Evolutionary conservation across 2,329 filamentous ascomycete genomes (phyloP).

Genomic region (Tolypocladium tundrense): DNA sequence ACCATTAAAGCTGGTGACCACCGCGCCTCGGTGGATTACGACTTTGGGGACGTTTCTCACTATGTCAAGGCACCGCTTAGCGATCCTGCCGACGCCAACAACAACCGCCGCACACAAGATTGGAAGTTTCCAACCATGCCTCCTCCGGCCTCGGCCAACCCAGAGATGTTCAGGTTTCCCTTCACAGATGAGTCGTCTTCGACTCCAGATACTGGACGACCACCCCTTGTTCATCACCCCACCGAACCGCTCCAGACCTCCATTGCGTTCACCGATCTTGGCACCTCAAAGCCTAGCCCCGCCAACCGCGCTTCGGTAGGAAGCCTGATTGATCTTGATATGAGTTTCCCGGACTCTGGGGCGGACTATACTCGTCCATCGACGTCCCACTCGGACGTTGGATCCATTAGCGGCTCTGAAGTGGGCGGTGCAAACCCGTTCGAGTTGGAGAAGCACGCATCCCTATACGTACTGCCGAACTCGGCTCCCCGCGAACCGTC

Average conservation of each 20-base stretch:
- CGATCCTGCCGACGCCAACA: constrained; percentile 45
- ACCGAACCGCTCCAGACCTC: constrained; percentile 38
- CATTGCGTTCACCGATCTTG: constrained; percentile 30
- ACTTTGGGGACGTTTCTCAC: constrained; percentile 28
- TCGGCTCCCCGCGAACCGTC: constrained; percentile 39
- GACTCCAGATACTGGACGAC: constrained; percentile 24
- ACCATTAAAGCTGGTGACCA: constrained; percentile 44
- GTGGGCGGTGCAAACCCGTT: constrained; percentile 47
- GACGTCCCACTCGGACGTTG: constrained; percentile 49
- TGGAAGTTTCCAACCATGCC: constrained; percentile 50
- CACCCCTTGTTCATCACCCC: constrained; percentile 36
- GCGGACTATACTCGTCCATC: constrained; percentile 44
- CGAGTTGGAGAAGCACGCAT: constrained; percentile 52
- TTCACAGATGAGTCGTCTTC: constrained; percentile 24
- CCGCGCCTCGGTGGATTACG: constrained; percentile 38
- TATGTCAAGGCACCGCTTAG: constrained; percentile 42
- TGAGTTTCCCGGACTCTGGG: constrained; percentile 40
- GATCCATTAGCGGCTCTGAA: constrained; percentile 45
- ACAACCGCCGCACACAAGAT: constrained; percentile 40
- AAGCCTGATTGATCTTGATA: constrained; percentile 44
- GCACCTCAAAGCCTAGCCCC: constrained; percentile 20
- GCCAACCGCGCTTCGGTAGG: constrained; percentile 31
- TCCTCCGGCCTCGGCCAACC: constrained; percentile 39
- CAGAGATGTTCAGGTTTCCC: constrained; percentile 41
- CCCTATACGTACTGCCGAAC: constrained; percentile 35